Percentiles rank a stretch among this genome's conserved stretches.
These are phyloP conservation scores for Fusarium lyarnte DNA, from an alignment of 2,329 filamentous ascomycete genomes.

Conservation along the genomic window DNA sequence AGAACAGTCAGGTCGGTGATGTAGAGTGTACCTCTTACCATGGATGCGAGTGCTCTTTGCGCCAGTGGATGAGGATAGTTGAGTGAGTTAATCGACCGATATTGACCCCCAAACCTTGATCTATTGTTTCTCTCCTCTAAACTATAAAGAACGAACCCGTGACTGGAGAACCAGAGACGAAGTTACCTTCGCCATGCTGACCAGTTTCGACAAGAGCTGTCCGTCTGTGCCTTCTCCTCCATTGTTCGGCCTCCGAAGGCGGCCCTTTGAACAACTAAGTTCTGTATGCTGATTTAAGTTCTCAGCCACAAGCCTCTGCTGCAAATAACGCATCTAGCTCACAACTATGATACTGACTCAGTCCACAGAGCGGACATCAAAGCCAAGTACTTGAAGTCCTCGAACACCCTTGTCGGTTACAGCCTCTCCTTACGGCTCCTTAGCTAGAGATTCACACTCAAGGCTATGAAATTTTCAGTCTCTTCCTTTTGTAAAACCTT, in stretches of 20 bases:
- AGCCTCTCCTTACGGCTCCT: accelerated
- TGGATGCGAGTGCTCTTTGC: neutral
- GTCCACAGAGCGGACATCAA: neutral
- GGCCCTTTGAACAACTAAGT: too few species aligned
- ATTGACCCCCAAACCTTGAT: neutral
- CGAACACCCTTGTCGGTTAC: neutral
- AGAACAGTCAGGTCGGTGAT: accelerated
- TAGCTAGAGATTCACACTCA: neutral
- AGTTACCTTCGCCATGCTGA: too few species aligned
- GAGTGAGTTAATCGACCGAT: neutral
- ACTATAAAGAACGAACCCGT: too few species aligned
- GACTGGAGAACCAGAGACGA: too few species aligned
- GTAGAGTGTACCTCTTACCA: neutral
- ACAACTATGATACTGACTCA: too few species aligned
- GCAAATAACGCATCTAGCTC: too few species aligned
- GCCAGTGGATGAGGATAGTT: neutral
- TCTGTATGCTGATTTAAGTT: too few species aligned
- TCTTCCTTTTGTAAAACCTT: neutral
- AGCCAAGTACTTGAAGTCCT: too few species aligned
- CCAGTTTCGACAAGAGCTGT: too few species aligned
- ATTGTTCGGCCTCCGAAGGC: too few species aligned
- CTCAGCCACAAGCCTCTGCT: too few species aligned
- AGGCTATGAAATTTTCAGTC: neutral
- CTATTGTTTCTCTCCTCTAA: neutral
- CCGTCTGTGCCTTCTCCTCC: too few species aligned